Conservation (phyloP, 2,329 filamentous ascomycete species). For the Zasmidium citrigriseum region DNA sequence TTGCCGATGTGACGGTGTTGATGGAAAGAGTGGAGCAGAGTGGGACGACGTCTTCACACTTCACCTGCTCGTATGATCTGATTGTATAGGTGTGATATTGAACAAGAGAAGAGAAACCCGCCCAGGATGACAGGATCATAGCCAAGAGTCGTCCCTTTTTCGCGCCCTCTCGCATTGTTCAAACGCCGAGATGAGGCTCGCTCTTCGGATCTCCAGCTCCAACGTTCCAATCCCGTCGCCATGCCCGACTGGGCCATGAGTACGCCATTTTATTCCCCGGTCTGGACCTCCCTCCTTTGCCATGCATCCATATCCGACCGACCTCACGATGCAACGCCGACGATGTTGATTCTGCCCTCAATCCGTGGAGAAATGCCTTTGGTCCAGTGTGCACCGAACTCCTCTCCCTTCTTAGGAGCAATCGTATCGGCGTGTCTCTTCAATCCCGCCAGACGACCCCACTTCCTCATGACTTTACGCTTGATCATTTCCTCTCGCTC, state of each 20-base stretch:
- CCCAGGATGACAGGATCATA: not conserved
- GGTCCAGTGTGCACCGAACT: conserved; percentile 71
- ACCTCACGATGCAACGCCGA: conserved; percentile 13
- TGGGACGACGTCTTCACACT: too few relatives aligned
- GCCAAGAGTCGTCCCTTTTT: not conserved
- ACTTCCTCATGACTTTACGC: conserved; percentile 69
- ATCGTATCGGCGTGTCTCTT: conserved; percentile 50
- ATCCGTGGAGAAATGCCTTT: conserved; percentile 74
- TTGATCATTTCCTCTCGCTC: conserved; percentile 63
- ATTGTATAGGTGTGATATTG: too few relatives aligned
- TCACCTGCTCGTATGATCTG: too few relatives aligned
- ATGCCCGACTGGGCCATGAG: too few relatives aligned
- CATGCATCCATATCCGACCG: not conserved
- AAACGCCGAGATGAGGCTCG: not conserved
- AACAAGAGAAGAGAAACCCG: not conserved
- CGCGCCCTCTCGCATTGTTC: not conserved
- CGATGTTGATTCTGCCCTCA: conserved; percentile 68
- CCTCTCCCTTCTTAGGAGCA: conserved; percentile 58
- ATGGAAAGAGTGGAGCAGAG: too few relatives aligned
- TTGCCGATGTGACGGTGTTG: too few relatives aligned
- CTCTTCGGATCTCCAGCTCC: not conserved
- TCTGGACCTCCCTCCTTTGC: not conserved
- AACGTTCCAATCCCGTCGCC: not conserved
- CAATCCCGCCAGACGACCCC: conserved; percentile 69
- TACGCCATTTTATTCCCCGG: too few relatives aligned